phyloP scores from a whole-genome alignment of 148 eudicot genomes.

The Pouteria glomerata region DNA sequence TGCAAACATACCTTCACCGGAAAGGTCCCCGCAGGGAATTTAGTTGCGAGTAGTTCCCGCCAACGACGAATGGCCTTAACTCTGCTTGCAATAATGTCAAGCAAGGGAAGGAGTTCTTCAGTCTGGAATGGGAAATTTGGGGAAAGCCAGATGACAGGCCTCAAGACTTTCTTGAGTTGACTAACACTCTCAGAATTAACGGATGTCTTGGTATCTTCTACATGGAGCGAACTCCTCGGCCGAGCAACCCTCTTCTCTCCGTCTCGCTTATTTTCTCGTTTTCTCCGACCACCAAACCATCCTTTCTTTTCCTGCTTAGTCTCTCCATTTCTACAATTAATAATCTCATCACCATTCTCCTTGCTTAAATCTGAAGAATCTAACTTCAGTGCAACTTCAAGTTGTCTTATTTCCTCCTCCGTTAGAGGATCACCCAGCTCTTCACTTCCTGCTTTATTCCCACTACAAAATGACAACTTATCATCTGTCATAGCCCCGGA shows the following conservation, averaged over 20 bases:
- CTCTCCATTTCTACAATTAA: constrained; percentile 31
- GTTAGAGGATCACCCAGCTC: constrained; percentile 64
- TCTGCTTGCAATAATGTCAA: constrained; percentile 86
- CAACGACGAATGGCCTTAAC: constrained; percentile 87
- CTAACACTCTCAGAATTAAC: constrained; percentile 24
- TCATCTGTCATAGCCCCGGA: constrained; percentile 93
- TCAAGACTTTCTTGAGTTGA: constrained; percentile 62
- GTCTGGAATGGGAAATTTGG: constrained; percentile 63
- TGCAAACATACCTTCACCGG: constrained; percentile 65
- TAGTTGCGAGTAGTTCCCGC: constrained; percentile 78
- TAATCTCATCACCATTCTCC: constrained; percentile 39
- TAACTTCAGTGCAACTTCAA: constrained; percentile 71
- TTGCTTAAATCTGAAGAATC: constrained; percentile 42
- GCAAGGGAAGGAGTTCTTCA: constrained; percentile 83
- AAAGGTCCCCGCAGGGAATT: constrained; percentile 87
- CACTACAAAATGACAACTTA: constrained; percentile 60
- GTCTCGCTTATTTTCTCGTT: constrained; percentile 53
- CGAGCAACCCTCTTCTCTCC: constrained; percentile 37
- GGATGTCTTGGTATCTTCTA: constrained; percentile 43
- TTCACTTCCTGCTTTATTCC: constrained; percentile 58
- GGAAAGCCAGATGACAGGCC: constrained; percentile 83
- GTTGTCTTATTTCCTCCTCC: constrained; percentile 77
- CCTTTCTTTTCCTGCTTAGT: constrained; percentile 66
- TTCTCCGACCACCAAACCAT: constrained; percentile 87
- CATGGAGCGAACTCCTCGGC: constrained; percentile 48